Evolutionary conservation across 331 rosid species (phyloP).

Genomic region (Acacia pycnantha): DNA sequence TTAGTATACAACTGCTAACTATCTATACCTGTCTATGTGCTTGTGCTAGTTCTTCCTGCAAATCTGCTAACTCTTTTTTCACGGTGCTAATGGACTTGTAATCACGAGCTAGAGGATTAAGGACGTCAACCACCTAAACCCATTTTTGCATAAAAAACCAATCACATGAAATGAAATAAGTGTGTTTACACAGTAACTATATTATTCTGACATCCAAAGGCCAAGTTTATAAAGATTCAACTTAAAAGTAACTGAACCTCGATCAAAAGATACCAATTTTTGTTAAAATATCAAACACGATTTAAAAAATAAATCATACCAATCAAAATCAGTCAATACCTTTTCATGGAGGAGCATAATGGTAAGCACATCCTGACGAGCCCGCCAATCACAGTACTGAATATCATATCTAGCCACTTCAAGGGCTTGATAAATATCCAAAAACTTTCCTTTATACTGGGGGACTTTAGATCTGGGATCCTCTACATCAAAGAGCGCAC

Average conservation of each 20-base stretch:
- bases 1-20: not conserved
- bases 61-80: slow-evolving; percentile 90
- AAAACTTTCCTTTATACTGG: slow-evolving; percentile 68
- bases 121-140: slow-evolving; percentile 87
- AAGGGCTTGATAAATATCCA: slow-evolving; percentile 76
- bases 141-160: slow-evolving; percentile 12
- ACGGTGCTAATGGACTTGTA: slow-evolving; percentile 82
- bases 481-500: slow-evolving; percentile 84
- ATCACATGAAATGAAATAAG: not conserved
- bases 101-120: slow-evolving; percentile 95
- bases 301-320: not conserved
- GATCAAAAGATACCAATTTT: not conserved
- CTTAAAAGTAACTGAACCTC: slow-evolving; percentile 1
- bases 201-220: not conserved
- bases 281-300: not conserved
- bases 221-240: not conserved
- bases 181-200: not conserved
- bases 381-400: slow-evolving; percentile 97
- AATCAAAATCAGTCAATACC: slow-evolving; percentile 42
- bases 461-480: slow-evolving; percentile 87
- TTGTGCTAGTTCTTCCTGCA: slow-evolving; percentile 74
- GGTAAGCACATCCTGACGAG: slow-evolving; percentile 95
- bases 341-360: slow-evolving; percentile 97
- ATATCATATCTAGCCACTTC: slow-evolving; percentile 88
- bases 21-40: slow-evolving; percentile 86